Evolutionary conservation across 2,329 filamentous ascomycete species (phyloP).

Genomic region (Aspergillus floridensis): DNA sequence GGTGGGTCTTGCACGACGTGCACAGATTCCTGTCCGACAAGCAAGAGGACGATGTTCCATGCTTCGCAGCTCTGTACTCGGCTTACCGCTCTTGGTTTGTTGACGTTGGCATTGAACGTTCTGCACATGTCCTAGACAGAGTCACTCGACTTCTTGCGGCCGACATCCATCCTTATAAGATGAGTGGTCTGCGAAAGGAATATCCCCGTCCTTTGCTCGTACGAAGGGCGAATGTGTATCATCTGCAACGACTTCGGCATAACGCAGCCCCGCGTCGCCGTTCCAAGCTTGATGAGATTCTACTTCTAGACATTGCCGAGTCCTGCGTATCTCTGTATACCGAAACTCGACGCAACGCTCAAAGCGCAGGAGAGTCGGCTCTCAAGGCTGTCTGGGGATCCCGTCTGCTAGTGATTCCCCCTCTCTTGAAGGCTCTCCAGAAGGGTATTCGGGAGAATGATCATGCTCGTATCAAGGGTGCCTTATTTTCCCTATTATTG

Average conservation of each 20-base stretch:
- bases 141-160: conserved; percentile 79
- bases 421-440: conserved; percentile 75
- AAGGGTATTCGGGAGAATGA: conserved; percentile 76
- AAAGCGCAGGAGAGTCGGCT: conserved; percentile 87
- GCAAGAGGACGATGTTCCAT: conserved; percentile 93
- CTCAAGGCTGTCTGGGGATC: conserved; percentile 88
- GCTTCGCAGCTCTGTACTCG: conserved; percentile 88
- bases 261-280: conserved; percentile 85
- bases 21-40: conserved; percentile 79
- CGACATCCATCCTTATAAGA: conserved; percentile 89
- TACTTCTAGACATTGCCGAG: conserved; percentile 83
- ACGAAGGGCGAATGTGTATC: conserved; percentile 89
- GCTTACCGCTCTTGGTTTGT: conserved; percentile 96
- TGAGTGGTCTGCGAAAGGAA: conserved; percentile 84
- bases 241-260: conserved; percentile 88
- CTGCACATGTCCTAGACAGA: conserved; percentile 86
- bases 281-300: conserved; percentile 80
- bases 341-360: conserved; percentile 90
- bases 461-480: conserved; percentile 89
- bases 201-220: conserved; percentile 92
- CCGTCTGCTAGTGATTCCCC: conserved; percentile 82
- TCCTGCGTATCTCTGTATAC: conserved; percentile 91
- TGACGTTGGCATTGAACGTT: conserved; percentile 93
- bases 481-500: conserved; percentile 85
- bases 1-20: conserved; percentile 75